These are phyloP conservation scores for Trifolium fragiferum DNA, from an alignment of 306 rosid genomes.

Conservation along the genomic window DNA sequence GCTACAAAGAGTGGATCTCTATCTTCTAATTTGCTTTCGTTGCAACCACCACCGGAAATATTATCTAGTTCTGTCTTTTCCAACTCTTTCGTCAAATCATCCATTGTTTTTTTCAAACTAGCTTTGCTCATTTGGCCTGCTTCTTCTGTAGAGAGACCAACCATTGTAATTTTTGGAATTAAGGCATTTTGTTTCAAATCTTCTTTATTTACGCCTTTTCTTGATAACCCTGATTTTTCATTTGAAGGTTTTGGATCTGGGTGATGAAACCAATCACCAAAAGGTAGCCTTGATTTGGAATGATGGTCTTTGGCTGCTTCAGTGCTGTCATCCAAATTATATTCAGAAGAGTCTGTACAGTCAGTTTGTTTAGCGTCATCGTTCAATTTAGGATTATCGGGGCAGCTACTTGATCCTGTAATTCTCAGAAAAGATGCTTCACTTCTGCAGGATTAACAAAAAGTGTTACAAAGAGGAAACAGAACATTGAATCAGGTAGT, in stretches of 20 bases:
- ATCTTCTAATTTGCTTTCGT: constrained; percentile 59
- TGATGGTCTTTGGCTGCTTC: constrained; percentile 40
- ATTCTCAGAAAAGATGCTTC: constrained; percentile 75
- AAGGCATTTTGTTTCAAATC: constrained; percentile 54
- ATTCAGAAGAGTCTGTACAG: constrained; percentile 43
- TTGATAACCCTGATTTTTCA: constrained; percentile 44
- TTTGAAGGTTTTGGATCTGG: constrained; percentile 47
- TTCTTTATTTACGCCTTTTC: constrained; percentile 47
- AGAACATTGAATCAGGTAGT: not conserved
- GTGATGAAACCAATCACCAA: constrained; percentile 60
- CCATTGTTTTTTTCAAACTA: constrained; percentile 83
- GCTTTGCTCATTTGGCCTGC: constrained; percentile 76
- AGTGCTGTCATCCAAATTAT: constrained; percentile 43
- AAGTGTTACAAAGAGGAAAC: constrained; percentile 29
- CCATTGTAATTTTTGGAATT: constrained; percentile 94
- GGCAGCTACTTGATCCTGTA: constrained; percentile 49
- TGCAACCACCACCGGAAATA: constrained; percentile 39
- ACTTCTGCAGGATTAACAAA: constrained; percentile 66
- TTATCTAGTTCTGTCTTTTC: constrained; percentile 74
- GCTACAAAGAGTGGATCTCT: constrained; percentile 96
- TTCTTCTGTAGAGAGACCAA: constrained; percentile 86
- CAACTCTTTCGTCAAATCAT: constrained; percentile 79
- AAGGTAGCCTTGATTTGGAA: constrained; percentile 55
- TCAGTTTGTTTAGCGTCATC: constrained; percentile 45
- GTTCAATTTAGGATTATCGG: constrained; percentile 47